Conservation (phyloP, 495 filamentous ascomycete species). For the Daldinia childiae region DNA sequence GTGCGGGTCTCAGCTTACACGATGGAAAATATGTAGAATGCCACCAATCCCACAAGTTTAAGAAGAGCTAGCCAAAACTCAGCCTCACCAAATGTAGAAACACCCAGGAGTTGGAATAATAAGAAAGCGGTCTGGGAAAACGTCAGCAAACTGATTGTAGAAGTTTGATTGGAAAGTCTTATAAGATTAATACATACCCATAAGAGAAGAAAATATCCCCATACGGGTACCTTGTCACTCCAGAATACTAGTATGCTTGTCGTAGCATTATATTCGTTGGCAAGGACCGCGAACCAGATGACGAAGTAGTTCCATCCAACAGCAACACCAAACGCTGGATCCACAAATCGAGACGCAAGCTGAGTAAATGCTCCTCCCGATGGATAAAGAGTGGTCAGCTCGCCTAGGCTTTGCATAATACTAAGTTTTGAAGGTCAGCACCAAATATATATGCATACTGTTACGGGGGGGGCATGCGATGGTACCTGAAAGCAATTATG, state of each 20-base stretch:
- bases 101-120: conserved; percentile 57
- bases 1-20: conserved; percentile 49
- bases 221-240: conserved; percentile 59
- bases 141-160: conserved; percentile 24
- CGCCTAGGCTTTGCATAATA: conserved; percentile 71
- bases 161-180: background rate
- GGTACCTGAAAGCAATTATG: conserved; percentile 68
- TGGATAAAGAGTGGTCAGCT: conserved; percentile 75
- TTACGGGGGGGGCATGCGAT: conserved; percentile 31
- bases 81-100: conserved; percentile 67
- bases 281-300: conserved; percentile 68
- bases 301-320: conserved; percentile 86
- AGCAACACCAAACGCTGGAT: conserved; percentile 81
- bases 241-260: conserved; percentile 69
- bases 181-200: conserved; percentile 59
- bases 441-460: background rate
- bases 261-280: conserved; percentile 68
- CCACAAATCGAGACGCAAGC: conserved; percentile 75
- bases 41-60: conserved; percentile 73
- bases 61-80: conserved; percentile 71
- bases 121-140: conserved; percentile 51
- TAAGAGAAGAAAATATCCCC: conserved; percentile 71
- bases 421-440: conserved; percentile 23
- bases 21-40: conserved; percentile 75
- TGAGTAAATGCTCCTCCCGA: conserved; percentile 67